phyloP scores from a whole-genome alignment of 768 basidiomycete species.

The Mycena polygramma region DNA sequence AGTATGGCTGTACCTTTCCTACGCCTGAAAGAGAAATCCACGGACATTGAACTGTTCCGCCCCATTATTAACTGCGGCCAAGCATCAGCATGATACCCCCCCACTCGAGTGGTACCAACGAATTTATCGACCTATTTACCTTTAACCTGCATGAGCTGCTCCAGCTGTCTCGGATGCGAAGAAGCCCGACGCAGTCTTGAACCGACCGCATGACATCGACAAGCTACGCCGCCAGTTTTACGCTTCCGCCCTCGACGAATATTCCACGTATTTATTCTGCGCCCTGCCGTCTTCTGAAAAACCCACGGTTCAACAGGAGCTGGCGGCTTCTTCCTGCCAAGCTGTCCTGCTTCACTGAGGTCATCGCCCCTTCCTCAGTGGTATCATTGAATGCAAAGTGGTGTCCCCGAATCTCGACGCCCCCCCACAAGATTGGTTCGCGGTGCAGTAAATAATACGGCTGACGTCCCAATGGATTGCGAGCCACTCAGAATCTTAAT shows the following conservation, averaged over 20 bases:
- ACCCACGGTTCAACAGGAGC: constrained; percentile 36
- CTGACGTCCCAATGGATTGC: background rate
- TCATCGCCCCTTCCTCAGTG: constrained; percentile 19
- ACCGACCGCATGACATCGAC: constrained; percentile 20
- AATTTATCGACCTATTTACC: background rate
- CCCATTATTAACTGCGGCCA: background rate
- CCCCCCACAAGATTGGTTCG: constrained; percentile 1
- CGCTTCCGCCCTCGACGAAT: constrained; percentile 27
- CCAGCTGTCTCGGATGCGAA: constrained; percentile 33
- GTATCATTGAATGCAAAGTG: constrained; percentile 5
- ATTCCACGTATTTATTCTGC: constrained; percentile 22
- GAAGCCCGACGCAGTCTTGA: constrained; percentile 21
- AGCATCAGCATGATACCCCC: background rate
- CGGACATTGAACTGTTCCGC: constrained; percentile 16
- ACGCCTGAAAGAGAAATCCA: background rate
- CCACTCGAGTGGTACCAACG: background rate
- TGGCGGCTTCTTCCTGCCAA: constrained; percentile 26
- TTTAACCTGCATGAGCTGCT: constrained; percentile 16
- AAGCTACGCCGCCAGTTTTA: constrained; percentile 22
- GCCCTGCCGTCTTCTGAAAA: constrained; percentile 27
- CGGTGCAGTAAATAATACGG: constrained; percentile 16
- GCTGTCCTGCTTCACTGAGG: constrained; percentile 21
- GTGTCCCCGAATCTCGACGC: constrained; percentile 21
- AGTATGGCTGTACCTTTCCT: background rate
- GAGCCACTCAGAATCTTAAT: constrained; percentile 16